Base-by-base conservation (phyloP, 192 early-diverging fungal species). In the Rhizophagus prolifer region DNA sequence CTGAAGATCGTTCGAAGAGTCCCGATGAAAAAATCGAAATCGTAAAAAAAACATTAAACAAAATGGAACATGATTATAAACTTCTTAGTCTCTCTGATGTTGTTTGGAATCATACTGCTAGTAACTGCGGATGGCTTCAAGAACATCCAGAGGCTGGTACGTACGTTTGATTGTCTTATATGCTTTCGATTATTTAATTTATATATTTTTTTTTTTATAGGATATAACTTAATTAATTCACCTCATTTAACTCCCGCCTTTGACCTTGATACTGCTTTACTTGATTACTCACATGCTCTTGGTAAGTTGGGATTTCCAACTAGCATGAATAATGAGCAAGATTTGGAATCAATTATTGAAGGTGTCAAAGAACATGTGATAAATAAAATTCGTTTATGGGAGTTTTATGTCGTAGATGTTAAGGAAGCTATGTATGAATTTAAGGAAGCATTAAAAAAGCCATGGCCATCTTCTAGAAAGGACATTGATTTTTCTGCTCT, bases 51-150 rank as follows among this genome's bases (percentile, higher is more conserved):
- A 78, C 80, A 28, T 64, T 97, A 34, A 71, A 76, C 47, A 77
- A 78, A 34, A 90, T 96, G 72, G 83, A 89, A 69, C 80, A 87
- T 10, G 85, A 90, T 38, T 90, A 90, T 81, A 89, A 88, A 0
- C 86, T 96, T 67, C 83, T 99, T 54, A 90, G 89, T 58, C 83
- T 93, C 54, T 95, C 95, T 12, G 98, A 99, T 84, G 90, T 99
- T 76, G 98, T 99, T 4, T 99, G 95, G 96, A 99, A 99, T 85
- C 98, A 99, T 84, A 99, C 97, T 25, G 93, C 95, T 28, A 90
- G 89, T 82, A 93, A 97, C 79, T 94, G 94, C n/a, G 83, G 81
- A n/a, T 99, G 95, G 94, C 89, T 99, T 50, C 82, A 90, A 80
- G 92, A 97, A 59, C 97, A 99, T 81, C 97, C 97, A 8, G 97